These are phyloP conservation scores for Trichopus zeylanicus DNA, from an alignment of 116 monocot species.

Conservation along the genomic window DNA sequence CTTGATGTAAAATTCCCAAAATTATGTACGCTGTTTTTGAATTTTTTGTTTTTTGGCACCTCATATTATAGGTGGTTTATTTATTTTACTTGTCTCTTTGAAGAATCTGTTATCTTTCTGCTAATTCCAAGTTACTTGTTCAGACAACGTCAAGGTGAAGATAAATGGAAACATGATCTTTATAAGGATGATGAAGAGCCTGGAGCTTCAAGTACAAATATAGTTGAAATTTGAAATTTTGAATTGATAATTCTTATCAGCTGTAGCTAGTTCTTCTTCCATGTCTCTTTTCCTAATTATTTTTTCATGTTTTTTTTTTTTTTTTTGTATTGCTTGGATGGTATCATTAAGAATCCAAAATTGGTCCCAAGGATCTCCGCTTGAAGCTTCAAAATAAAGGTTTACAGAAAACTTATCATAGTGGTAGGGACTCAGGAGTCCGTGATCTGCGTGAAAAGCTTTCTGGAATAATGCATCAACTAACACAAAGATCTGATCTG, in stretches of 20 bases:
- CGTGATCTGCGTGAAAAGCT: slow-evolving; percentile 58
- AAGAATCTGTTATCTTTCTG: neutral
- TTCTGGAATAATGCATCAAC: slow-evolving; percentile 41
- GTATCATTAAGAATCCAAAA: slow-evolving; percentile 37
- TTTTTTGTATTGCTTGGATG: slow-evolving; percentile 10
- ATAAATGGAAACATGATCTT: slow-evolving; percentile 67
- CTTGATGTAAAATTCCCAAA: too few species aligned
- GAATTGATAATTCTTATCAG: neutral
- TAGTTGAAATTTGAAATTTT: neutral
- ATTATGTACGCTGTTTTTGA: too few species aligned
- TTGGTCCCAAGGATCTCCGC: slow-evolving; percentile 48
- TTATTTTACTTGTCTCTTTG: neutral
- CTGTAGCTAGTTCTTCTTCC: neutral
- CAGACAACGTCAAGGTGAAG: slow-evolving; percentile 54
- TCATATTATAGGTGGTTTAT: neutral
- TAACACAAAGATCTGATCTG: slow-evolving; percentile 11
- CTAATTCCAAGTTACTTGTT: neutral
- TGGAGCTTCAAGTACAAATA: slow-evolving; percentile 46
- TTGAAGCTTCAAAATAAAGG: slow-evolving; percentile 45
- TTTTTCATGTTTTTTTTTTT: neutral
- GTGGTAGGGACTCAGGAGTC: slow-evolving; percentile 27
- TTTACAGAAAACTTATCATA: slow-evolving; percentile 18
- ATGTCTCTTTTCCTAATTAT: slow-evolving; percentile 10
- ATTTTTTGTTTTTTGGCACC: too few species aligned
- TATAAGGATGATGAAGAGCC: slow-evolving; percentile 26